These are phyloP conservation scores for Phlyctochytrium arcticum DNA, from an alignment of 192 early-diverging fungal species.

Conservation along the genomic window DNA sequence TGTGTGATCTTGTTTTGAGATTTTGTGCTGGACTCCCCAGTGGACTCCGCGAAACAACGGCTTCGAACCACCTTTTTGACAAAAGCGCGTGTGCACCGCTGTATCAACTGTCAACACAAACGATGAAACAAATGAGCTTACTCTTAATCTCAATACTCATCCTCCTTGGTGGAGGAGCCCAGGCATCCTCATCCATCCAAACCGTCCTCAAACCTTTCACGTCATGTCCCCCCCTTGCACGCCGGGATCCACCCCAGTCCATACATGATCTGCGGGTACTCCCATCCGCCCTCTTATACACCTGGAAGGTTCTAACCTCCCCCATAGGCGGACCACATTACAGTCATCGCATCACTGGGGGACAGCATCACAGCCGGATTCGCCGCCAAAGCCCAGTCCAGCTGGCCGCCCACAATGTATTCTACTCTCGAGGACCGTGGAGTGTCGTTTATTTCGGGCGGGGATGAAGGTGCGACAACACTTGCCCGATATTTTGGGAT, in stretches of 20 bases:
- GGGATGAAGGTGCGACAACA: constrained; percentile 38
- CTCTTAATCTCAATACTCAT: too few relatives aligned
- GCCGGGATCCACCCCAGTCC: constrained; percentile 29
- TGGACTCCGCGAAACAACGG: too few relatives aligned
- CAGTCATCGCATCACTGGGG: constrained; percentile 49
- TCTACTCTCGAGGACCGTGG: constrained; percentile 47
- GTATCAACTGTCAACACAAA: too few relatives aligned
- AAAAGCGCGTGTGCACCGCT: too few relatives aligned
- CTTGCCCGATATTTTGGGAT: constrained; percentile 42
- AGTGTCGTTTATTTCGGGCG: constrained; percentile 45
- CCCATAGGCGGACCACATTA: constrained; percentile 45
- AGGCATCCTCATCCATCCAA: too few relatives aligned
- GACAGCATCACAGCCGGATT: constrained; percentile 59
- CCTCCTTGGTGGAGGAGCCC: too few relatives aligned
- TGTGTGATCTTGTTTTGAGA: neutral
- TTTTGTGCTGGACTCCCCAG: too few relatives aligned
- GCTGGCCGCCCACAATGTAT: constrained; percentile 18
- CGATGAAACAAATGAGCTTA: too few relatives aligned
- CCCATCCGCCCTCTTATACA: neutral
- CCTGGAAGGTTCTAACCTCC: neutral
- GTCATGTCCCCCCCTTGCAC: constrained; percentile 40
- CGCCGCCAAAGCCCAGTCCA: constrained; percentile 35
- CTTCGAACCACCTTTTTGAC: too few relatives aligned
- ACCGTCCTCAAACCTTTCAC: neutral
- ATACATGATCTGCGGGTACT: constrained; percentile 46